Base-by-base conservation (phyloP, 352 stramenopile species). In the Globisporangium sylvaticum region DNA sequence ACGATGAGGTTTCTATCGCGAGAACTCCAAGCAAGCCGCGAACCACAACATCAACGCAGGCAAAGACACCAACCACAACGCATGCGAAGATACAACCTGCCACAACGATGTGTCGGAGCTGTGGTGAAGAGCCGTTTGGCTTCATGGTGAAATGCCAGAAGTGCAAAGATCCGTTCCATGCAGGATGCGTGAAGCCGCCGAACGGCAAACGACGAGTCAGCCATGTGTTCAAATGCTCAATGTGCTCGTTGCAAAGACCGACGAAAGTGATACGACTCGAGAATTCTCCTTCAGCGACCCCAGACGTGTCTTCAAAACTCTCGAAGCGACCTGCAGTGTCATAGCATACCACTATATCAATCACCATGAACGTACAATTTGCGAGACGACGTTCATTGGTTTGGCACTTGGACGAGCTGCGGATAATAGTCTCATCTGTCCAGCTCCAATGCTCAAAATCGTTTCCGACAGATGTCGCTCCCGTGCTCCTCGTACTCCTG, bases 401-500 rank as follows among this genome's bases (percentile, higher is more conserved):
- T 3, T 46, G 39, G 39, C 0, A 4, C 7, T 22, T 12, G 18
- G 42, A 10, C 22, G 42, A 50, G 12, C 42, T 22, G 18, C 7
- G 18, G 7, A 50, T 7, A 9, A 1, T 59, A 59, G 3, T 34
- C 15, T 15, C 25, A 8, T 29, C 22, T 42, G 25, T 4, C 25
- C 25, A 58, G 15, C 12, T 44, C 25, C 24, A 8, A 59, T 8
- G 27, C 54, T 64, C 58, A 69, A 53, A 79, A 81, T 24, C 75
- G 71, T 57, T 77, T 66, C 39, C 64, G 57, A 55, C 80, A 94
- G 34, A 92, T 79, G 65, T 83, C 88, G 63, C 83, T 94, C 10
- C 86, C 86, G 50, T 92, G 74, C 66, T 94, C 86, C 3, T 91
- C 81, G 54, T 91, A 92, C 69, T 94, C 83, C 62, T 81, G 63